phyloP scores from a whole-genome alignment of 2,329 filamentous ascomycete genomes.

The Aureobasidium sp. region DNA sequence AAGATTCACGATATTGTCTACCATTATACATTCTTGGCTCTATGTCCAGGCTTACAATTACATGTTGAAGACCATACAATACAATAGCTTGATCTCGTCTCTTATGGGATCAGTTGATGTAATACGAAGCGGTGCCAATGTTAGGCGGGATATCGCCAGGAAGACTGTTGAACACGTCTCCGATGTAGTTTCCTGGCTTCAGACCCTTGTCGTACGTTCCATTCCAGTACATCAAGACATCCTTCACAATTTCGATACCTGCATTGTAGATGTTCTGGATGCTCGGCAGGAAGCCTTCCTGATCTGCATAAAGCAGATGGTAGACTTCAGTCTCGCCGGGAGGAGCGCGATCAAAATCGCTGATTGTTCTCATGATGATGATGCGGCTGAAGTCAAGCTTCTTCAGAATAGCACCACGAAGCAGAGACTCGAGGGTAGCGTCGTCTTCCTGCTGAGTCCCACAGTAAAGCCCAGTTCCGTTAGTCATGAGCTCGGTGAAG shows the following conservation, averaged over 20 bases:
- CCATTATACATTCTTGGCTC: too few relatives aligned
- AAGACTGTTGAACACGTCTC: constrained; percentile 61
- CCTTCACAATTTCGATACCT: constrained; percentile 57
- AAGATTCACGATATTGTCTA: too few relatives aligned
- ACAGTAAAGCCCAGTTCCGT: constrained; percentile 32
- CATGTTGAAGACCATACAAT: too few relatives aligned
- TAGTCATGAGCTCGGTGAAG: constrained; percentile 29
- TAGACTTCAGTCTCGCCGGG: constrained; percentile 48
- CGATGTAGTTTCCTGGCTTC: constrained; percentile 56
- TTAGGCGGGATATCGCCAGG: background rate
- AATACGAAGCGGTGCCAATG: background rate
- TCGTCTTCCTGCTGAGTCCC: constrained; percentile 33
- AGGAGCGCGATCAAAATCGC: constrained; percentile 65
- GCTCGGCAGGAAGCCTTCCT: constrained; percentile 57
- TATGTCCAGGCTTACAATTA: too few relatives aligned
- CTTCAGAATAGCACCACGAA: constrained; percentile 25
- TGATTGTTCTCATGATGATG: constrained; percentile 40
- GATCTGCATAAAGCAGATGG: constrained; percentile 53
- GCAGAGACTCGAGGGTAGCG: constrained; percentile 29
- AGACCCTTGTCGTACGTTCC: constrained; percentile 51
- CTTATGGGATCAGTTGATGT: background rate
- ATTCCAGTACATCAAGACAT: constrained; percentile 56
- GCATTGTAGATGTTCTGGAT: constrained; percentile 61
- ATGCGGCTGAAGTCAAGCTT: constrained; percentile 31
- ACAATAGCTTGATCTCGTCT: too few relatives aligned